A percentile compares a stretch with the other conserved stretches of the same genome.
Evolutionary conservation across 306 rosid genomes (phyloP).

Genomic region (Ziziphus jujuba): DNA sequence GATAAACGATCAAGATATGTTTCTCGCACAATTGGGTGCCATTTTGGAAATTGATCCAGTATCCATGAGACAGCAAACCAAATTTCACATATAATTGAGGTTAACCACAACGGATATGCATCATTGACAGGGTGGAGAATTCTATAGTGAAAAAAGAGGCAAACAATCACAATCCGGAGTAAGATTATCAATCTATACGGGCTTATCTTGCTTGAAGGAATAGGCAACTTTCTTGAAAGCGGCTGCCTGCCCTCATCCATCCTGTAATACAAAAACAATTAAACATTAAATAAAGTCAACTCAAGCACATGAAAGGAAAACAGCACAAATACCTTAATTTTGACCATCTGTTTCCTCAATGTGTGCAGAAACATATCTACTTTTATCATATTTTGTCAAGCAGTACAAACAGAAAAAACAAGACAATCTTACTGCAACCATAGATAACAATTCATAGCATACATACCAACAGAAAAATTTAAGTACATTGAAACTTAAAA

Average conservation of each 20-base stretch:
- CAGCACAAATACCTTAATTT: background rate
- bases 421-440: too few species aligned
- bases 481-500: too few species aligned
- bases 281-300: background rate
- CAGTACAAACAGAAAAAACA: background rate
- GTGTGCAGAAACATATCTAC: background rate
- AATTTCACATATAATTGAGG: constrained; percentile 90
- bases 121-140: constrained; percentile 80
- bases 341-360: background rate
- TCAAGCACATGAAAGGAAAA: constrained; percentile 1
- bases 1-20: constrained; percentile 92
- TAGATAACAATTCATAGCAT: too few species aligned
- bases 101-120: constrained; percentile 83
- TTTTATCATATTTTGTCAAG: background rate
- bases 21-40: constrained; percentile 82
- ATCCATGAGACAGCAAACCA: constrained; percentile 96
- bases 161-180: constrained; percentile 68
- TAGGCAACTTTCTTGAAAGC: constrained; percentile 76
- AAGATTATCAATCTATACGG: constrained; percentile 79
- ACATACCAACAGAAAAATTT: too few species aligned
- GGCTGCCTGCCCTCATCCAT: constrained; percentile 98
- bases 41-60: constrained; percentile 90
- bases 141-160: constrained; percentile 86
- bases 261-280: constrained; percentile 37
- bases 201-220: constrained; percentile 84